Percentiles rank a stretch among this genome's conserved stretches.
These are phyloP conservation scores for Suillus brevipes DNA, from an alignment of 768 basidiomycete species.

Conservation along the genomic window DNA sequence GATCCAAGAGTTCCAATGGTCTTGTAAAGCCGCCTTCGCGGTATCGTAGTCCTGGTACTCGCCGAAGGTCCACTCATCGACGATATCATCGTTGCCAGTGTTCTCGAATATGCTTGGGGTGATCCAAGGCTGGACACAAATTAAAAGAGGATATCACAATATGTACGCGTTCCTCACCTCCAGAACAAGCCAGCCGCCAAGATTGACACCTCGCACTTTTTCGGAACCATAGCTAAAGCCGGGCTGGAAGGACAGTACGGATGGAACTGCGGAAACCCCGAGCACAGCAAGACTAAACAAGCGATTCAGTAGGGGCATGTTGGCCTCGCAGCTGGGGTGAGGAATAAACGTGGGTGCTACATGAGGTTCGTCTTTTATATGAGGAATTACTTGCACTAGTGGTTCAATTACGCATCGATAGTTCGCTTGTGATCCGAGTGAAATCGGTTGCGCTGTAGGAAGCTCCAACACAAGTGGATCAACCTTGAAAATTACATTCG, in stretches of 20 bases:
- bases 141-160: constrained; percentile 28
- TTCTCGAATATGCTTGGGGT: constrained; percentile 74
- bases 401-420: background rate
- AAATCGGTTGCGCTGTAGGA: background rate
- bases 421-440: constrained; percentile 1
- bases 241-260: constrained; percentile 14
- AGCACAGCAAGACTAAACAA: background rate
- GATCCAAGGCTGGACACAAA: constrained; percentile 60
- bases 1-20: constrained; percentile 78
- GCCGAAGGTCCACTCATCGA: constrained; percentile 54
- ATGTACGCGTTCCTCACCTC: constrained; percentile 14
- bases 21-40: constrained; percentile 57
- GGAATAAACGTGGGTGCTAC: background rate
- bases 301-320: constrained; percentile 5
- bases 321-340: background rate
- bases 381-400: background rate
- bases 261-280: constrained; percentile 6
- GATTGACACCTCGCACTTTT: constrained; percentile 34
- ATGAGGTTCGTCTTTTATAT: background rate
- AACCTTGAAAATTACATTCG: background rate
- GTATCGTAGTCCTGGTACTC: constrained; percentile 43
- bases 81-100: constrained; percentile 45
- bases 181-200: constrained; percentile 37
- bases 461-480: background rate
- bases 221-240: constrained; percentile 30